These are phyloP conservation scores for rapeseed (Brassica napus) DNA, from an alignment of 345 rosid genomes.

Conservation along the genomic window DNA sequence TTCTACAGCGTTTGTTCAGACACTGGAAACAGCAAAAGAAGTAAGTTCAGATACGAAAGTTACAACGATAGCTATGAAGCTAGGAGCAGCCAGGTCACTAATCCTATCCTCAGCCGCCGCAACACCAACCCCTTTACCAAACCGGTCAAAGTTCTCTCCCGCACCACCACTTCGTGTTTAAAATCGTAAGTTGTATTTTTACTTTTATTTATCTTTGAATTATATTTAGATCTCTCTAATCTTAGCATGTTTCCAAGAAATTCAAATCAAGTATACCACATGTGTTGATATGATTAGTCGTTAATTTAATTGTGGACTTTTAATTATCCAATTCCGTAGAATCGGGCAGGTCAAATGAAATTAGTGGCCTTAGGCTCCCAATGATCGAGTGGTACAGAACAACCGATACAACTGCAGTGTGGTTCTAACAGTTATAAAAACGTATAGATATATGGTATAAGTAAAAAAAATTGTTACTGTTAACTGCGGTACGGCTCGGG, in stretches of 20 bases:
- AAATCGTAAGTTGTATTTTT: background rate
- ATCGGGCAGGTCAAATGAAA: background rate
- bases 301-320: background rate
- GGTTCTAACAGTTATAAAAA: no score
- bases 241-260: conserved; percentile 1
- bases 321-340: background rate
- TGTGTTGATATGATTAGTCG: background rate
- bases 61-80: background rate
- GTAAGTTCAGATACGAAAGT: background rate
- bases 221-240: background rate
- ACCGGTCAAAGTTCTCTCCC: conserved; percentile 22
- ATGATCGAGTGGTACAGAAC: no score
- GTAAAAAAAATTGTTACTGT: no score
- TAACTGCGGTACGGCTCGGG: no score
- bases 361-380: background rate
- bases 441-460: no score
- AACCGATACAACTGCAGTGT: no score
- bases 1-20: background rate
- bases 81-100: conserved; percentile 1
- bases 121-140: conserved; percentile 10
- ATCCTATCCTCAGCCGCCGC: conserved; percentile 24
- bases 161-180: background rate
- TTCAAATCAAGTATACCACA: background rate
- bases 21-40: background rate
- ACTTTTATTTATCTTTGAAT: background rate